Evolutionary conservation across 2,329 filamentous ascomycete species (phyloP).

Genomic region (Aureobasidium sp.): DNA sequence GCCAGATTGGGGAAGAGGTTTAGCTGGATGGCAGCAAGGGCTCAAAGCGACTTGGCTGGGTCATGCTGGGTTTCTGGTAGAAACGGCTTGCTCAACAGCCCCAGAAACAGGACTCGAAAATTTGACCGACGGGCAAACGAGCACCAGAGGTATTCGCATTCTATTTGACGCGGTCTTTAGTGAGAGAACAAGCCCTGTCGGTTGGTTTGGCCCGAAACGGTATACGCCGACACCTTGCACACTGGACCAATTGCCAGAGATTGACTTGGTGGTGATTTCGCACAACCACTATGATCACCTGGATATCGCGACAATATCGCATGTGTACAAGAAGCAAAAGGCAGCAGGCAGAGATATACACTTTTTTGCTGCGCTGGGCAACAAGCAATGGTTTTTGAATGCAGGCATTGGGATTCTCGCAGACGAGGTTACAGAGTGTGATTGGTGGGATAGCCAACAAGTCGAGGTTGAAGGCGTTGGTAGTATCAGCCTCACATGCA

Average conservation of each 20-base stretch:
- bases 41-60: slow-evolving; percentile 47
- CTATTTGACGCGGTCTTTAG: slow-evolving; percentile 50
- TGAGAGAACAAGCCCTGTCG: slow-evolving; percentile 41
- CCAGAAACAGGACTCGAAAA: slow-evolving; percentile 18
- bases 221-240: slow-evolving; percentile 47
- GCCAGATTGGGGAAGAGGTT: slow-evolving; percentile 33
- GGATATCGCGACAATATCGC: slow-evolving; percentile 40
- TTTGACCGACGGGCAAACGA: slow-evolving; percentile 16
- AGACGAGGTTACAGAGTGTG: slow-evolving; percentile 39
- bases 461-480: slow-evolving; percentile 30
- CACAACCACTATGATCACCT: slow-evolving; percentile 54
- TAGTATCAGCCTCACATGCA: slow-evolving; percentile 38
- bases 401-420: slow-evolving; percentile 31
- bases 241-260: slow-evolving; percentile 43
- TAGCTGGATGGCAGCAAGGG: slow-evolving; percentile 20
- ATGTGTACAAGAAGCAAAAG: slow-evolving; percentile 32
- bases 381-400: slow-evolving; percentile 32
- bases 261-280: slow-evolving; percentile 47
- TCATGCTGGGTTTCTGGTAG: slow-evolving; percentile 45
- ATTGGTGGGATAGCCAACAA: slow-evolving; percentile 45
- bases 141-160: slow-evolving; percentile 36
- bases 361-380: slow-evolving; percentile 38
- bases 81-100: slow-evolving; percentile 26
- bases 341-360: slow-evolving; percentile 30
- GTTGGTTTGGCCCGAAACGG: slow-evolving; percentile 43